These are phyloP conservation scores for Fraxinus sp. DNA, from an alignment of 305 asterid species.

Conservation along the genomic window DNA sequence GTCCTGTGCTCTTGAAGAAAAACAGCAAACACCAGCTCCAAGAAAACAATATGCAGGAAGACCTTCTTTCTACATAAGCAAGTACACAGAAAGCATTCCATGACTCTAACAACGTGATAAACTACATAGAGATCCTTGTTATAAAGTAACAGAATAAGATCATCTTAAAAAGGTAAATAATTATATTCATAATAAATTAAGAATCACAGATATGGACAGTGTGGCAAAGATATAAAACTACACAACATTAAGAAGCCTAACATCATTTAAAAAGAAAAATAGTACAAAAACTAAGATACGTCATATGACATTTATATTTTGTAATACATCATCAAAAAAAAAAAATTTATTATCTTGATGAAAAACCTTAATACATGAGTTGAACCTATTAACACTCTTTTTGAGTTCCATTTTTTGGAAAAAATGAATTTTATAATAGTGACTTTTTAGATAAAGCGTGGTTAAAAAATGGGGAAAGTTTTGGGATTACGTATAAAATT, in stretches of 20 bases:
- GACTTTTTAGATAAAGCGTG: neutral
- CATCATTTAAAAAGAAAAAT: neutral
- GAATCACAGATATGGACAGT: neutral
- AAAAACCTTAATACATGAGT: neutral
- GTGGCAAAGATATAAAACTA: neutral
- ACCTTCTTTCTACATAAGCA: neutral
- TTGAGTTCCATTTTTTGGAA: neutral
- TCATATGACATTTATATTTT: neutral
- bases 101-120: neutral
- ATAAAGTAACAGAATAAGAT: neutral
- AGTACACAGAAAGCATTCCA: neutral
- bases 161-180: neutral
- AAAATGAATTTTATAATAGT: neutral
- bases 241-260: neutral
- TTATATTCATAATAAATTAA: neutral
- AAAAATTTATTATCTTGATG: neutral
- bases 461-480: neutral
- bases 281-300: neutral
- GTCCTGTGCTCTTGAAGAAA: neutral
- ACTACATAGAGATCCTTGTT: neutral
- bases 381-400: neutral
- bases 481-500: neutral
- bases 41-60: neutral
- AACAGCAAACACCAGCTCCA: neutral
- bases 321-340: neutral